Evolutionary conservation across 305 asterid genomes (phyloP).

Genomic region (Fraxinus sp.): DNA sequence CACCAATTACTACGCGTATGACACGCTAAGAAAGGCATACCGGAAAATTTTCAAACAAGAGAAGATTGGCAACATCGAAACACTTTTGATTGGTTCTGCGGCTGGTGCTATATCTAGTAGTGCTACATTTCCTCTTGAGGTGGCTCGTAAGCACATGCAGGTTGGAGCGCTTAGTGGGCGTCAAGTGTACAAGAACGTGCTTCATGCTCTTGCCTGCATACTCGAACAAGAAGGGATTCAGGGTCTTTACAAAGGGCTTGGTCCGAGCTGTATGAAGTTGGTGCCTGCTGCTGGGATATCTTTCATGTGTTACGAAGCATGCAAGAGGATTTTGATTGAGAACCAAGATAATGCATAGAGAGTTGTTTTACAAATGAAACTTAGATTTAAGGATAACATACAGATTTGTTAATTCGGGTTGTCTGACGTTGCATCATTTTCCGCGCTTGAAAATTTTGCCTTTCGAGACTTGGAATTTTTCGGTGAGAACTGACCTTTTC

Average conservation of each 20-base stretch:
- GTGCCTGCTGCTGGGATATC: slow-evolving; percentile 99
- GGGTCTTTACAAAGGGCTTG: slow-evolving; percentile 89
- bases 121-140: slow-evolving; percentile 94
- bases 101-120: slow-evolving; percentile 95
- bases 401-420: slow-evolving; percentile 21
- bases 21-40: slow-evolving; percentile 66
- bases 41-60: slow-evolving; percentile 60
- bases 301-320: slow-evolving; percentile 95
- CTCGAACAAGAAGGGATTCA: slow-evolving; percentile 75
- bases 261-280: slow-evolving; percentile 90
- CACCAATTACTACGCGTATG: slow-evolving; percentile 85
- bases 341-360: slow-evolving; percentile 52
- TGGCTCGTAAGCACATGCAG: slow-evolving; percentile 97
- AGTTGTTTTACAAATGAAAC: not conserved
- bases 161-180: slow-evolving; percentile 90
- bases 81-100: slow-evolving; percentile 80
- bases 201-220: slow-evolving; percentile 78
- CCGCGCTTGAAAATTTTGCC: slow-evolving; percentile 17
- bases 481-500: slow-evolving; percentile 13
- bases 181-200: slow-evolving; percentile 71
- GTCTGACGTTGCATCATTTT: slow-evolving; percentile 5
- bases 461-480: not conserved
- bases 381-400: slow-evolving; percentile 12
- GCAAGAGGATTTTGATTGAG: slow-evolving; percentile 88
- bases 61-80: slow-evolving; percentile 81